These are phyloP conservation scores for Aspergillus sp. DNA, from an alignment of 2,329 filamentous ascomycete species.

Conservation along the genomic window DNA sequence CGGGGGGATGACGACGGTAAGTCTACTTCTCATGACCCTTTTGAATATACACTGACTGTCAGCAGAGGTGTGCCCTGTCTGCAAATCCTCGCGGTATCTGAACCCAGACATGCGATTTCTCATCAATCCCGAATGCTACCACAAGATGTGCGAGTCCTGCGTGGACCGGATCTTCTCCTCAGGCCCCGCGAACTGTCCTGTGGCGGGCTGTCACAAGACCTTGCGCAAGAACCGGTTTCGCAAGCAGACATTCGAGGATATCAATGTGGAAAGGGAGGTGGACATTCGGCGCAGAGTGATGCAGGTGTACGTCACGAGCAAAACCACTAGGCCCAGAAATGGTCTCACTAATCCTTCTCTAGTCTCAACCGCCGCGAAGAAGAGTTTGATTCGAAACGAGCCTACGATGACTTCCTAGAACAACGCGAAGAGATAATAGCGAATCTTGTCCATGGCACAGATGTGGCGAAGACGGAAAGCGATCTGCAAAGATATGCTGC, in stretches of 20 bases:
- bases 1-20: conserved; percentile 48
- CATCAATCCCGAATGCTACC: conserved; percentile 98
- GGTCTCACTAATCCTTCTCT: conserved; percentile 21
- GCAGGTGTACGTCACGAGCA: conserved; percentile 46
- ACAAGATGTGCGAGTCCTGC: conserved; percentile 97
- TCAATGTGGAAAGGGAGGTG: conserved; percentile 86
- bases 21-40: neutral
- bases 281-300: conserved; percentile 83
- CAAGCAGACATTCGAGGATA: conserved; percentile 84
- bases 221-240: conserved; percentile 83
- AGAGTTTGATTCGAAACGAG: conserved; percentile 81
- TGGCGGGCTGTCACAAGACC: conserved; percentile 83
- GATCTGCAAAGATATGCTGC: conserved; percentile 70
- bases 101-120: conserved; percentile 93
- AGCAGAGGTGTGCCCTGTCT: conserved; percentile 87
- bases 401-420: conserved; percentile 94
- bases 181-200: conserved; percentile 88
- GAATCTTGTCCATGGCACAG: conserved; percentile 74
- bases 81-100: conserved; percentile 94
- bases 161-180: conserved; percentile 91
- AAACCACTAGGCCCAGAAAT: neutral
- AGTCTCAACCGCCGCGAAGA: conserved; percentile 88
- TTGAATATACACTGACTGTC: conserved; percentile 11
- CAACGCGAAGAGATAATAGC: conserved; percentile 87
- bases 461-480: conserved; percentile 64